Evolutionary conservation across 371 early-diverging fungal genomes (phyloP).

Genomic region (Mucor racemosus): DNA sequence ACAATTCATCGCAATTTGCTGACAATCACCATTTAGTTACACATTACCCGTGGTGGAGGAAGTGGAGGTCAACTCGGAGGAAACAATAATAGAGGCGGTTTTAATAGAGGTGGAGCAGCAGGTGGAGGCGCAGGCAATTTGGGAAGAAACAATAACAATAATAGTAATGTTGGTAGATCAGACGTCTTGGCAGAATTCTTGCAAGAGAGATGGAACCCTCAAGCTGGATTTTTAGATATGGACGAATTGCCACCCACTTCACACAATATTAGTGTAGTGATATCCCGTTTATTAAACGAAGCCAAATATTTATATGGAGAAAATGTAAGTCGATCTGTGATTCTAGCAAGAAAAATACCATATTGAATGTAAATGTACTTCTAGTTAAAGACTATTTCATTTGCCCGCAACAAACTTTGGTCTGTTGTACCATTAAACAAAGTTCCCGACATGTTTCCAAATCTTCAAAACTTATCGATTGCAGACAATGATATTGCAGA

Average conservation of each 20-base stretch:
- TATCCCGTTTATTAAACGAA: conserved; percentile 49
- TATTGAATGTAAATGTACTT: not conserved
- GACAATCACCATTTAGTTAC: not conserved
- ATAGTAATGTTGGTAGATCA: conserved; percentile 10
- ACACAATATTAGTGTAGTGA: conserved; percentile 44
- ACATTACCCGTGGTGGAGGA: conserved; percentile 6
- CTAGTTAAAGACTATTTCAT: conserved; percentile 61
- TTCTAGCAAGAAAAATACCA: too few relatives aligned
- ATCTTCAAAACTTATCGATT: conserved; percentile 60
- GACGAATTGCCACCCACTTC: conserved; percentile 48
- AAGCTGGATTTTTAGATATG: conserved; percentile 53
- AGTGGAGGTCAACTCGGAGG: not conserved
- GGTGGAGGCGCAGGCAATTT: not conserved
- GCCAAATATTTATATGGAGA: conserved; percentile 58
- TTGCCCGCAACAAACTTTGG: conserved; percentile 55
- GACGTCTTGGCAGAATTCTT: conserved; percentile 42
- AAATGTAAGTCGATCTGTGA: conserved; percentile 21
- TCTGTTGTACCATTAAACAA: conserved; percentile 45
- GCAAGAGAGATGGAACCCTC: conserved; percentile 53
- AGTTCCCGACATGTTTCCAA: conserved; percentile 53
- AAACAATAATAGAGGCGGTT: not conserved
- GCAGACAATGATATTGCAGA: conserved; percentile 58
- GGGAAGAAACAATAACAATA: not conserved
- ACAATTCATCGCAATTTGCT: not conserved
- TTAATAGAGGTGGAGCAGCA: not conserved